Base-by-base conservation (phyloP, 345 rosid genomes). In the Camelina laxa region DNA sequence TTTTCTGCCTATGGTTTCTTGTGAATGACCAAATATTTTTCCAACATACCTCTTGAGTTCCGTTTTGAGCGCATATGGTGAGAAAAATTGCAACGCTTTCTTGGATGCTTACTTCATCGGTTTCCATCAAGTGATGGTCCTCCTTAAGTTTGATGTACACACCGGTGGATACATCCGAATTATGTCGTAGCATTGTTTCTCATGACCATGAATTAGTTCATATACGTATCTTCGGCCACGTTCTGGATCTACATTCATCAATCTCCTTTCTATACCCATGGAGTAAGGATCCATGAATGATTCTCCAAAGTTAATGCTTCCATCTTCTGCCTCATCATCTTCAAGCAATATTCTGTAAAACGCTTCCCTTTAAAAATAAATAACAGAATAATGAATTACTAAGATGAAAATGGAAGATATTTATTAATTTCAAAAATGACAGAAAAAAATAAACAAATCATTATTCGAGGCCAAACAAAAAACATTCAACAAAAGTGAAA, bases 51-150 rank as follows among this genome's bases (percentile, higher is more conserved):
- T 31, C 30, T 48, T 48, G 58, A 9, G 58, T 31, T 31, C 1
- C 12, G 17, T 65, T 51, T 19, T 67, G 59, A 50, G 49, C 14
- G 35, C 33, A 51, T 33, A 51, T 67, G 36, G 16, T 67, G 0
- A 67, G 36, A 39, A 67, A 51, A 12, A 36, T 51, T 19, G 49
- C 35, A 13, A 67, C 36, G 1, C 30, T 66, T 19, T 66, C 33
- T 2, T 66, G 4, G 45, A 66, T 49, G 20, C 31, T 49, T 19
- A 36, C 10, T 7, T 35, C 15, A 67, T 67, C 49, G 6, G 49
- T 53, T 16, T 67, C 49, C 21, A 36, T 67, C 20, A 67, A 67
- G 21, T n/a, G 33, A 49, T 66, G 50, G 20, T 50, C 45, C 47
- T 64, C 39, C 39, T 45, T 22, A 22, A 22, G 24, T 22, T 22